Evolutionary conservation across 768 basidiomycete species (phyloP).

Genomic region (Mycena capillaripes): DNA sequence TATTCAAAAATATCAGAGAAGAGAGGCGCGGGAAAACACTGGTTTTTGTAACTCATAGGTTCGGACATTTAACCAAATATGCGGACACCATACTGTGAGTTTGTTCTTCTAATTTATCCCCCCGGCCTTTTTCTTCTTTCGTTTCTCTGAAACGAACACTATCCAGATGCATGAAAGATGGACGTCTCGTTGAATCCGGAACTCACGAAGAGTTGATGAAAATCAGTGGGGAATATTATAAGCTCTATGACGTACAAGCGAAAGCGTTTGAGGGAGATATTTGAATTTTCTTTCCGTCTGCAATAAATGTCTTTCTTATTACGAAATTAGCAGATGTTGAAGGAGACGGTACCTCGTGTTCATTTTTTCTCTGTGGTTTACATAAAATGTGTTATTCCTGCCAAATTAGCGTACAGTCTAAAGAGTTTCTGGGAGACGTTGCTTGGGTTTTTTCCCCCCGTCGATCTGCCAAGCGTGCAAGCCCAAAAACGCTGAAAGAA

Average conservation of each 20-base stretch:
- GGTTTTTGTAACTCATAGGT: slow-evolving; percentile 58
- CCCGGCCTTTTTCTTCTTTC: no score
- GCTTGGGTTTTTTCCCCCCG: no score
- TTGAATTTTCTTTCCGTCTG: no score
- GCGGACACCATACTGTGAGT: slow-evolving; percentile 55
- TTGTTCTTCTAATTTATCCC: no score
- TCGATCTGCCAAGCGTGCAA: no score
- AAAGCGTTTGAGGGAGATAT: slow-evolving; percentile 39
- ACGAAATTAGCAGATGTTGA: no score
- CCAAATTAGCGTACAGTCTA: no score
- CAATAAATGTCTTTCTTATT: no score
- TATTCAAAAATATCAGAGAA: slow-evolving; percentile 47
- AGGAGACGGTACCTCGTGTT: not conserved
- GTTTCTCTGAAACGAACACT: not conserved
- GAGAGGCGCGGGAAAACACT: slow-evolving; percentile 50
- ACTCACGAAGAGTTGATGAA: slow-evolving; percentile 46
- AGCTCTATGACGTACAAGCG: slow-evolving; percentile 43
- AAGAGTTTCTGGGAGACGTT: no score
- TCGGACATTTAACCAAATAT: slow-evolving; percentile 52
- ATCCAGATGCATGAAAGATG: slow-evolving; percentile 49
- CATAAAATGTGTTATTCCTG: no score
- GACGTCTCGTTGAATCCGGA: slow-evolving; percentile 46
- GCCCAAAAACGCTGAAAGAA: no score
- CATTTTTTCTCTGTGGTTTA: no score
- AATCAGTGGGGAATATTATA: slow-evolving; percentile 42